Conservation (phyloP, 2,329 filamentous ascomycete species). For the Nigrospora sphaerica region DNA sequence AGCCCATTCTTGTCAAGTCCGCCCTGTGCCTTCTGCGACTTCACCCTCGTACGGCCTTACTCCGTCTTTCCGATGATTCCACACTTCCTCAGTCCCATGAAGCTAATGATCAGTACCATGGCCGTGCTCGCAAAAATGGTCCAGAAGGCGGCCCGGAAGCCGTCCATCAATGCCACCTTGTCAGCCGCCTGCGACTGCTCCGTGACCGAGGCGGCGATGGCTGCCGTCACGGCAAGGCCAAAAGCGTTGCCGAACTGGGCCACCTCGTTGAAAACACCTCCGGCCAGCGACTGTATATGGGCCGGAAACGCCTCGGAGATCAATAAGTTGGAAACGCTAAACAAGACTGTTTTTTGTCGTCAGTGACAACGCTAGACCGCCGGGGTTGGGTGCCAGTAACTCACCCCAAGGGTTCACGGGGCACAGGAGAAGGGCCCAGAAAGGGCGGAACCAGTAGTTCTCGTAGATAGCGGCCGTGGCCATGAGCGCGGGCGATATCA, state of each 20-base stretch:
- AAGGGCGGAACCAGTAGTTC: slow-evolving; percentile 42
- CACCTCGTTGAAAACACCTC: slow-evolving; percentile 53
- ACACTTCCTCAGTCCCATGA: slow-evolving; percentile 34
- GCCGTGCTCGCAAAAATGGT: slow-evolving; percentile 38
- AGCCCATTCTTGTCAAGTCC: too few relatives aligned
- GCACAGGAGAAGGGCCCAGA: slow-evolving; percentile 35
- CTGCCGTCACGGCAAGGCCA: slow-evolving; percentile 42
- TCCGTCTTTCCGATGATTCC: slow-evolving; percentile 43
- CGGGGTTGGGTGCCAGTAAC: background rate
- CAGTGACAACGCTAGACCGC: background rate
- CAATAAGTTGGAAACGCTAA: slow-evolving; percentile 47
- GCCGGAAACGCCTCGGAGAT: slow-evolving; percentile 47
- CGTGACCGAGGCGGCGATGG: slow-evolving; percentile 38
- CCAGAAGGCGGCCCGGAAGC: slow-evolving; percentile 48
- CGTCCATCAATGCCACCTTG: slow-evolving; percentile 33
- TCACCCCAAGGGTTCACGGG: slow-evolving; percentile 35
- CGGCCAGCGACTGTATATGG: slow-evolving; percentile 49
- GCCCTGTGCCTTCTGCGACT: too few relatives aligned
- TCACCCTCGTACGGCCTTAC: background rate
- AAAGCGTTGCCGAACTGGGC: slow-evolving; percentile 49
- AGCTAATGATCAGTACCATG: slow-evolving; percentile 27
- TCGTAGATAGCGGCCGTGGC: slow-evolving; percentile 38
- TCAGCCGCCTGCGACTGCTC: slow-evolving; percentile 19
- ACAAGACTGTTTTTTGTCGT: slow-evolving; percentile 31
- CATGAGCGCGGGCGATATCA: slow-evolving; percentile 45